Percentiles rank a stretch among this genome's conserved stretches.
Conservation (phyloP, 2,329 filamentous ascomycete species). For the Triangularia setosa region DNA sequence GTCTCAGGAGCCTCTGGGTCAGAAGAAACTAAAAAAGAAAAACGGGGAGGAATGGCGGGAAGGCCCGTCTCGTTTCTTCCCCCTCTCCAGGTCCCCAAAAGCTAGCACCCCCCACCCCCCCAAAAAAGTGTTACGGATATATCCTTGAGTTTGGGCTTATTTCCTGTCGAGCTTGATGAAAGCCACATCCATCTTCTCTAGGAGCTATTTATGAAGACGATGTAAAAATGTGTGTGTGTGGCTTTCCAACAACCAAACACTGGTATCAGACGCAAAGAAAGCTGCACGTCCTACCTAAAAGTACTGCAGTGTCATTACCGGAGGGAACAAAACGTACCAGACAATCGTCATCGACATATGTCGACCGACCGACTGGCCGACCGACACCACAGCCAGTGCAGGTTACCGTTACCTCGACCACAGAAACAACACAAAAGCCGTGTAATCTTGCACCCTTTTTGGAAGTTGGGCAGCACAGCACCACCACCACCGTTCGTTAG, state of each 20-base stretch:
- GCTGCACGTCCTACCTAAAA: not conserved
- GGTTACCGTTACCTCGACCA: no score
- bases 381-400: no score
- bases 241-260: not conserved
- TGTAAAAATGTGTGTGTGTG: not conserved
- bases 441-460: no score
- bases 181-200: not conserved
- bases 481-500: no score
- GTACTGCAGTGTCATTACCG: not conserved
- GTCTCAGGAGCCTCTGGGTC: not conserved
- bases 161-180: not conserved
- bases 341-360: no score
- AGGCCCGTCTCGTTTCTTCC: not conserved
- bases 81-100: not conserved
- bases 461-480: no score
- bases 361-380: no score
- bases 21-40: not conserved
- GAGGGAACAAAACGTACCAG: not conserved
- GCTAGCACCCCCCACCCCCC: no score
- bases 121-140: not conserved
- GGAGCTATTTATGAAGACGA: not conserved
- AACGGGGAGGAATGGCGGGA: not conserved
- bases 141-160: not conserved
- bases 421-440: no score
- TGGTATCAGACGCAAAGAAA: not conserved